Conservation (phyloP, 2,329 filamentous ascomycete species). For the Metarhizium brunneum region DNA sequence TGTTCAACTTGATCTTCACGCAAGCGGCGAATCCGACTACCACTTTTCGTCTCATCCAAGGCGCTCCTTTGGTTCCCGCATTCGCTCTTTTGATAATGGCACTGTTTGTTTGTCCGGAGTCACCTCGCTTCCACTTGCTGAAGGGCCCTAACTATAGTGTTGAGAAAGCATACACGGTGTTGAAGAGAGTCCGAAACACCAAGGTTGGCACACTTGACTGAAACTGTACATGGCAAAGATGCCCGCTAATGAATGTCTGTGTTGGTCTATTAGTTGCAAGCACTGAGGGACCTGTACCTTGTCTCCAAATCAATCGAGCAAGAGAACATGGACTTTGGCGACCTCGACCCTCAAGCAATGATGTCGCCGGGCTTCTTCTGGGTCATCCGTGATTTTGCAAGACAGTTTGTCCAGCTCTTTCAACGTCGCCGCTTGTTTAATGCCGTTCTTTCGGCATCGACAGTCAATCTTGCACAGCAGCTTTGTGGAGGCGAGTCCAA, state of each 20-base stretch:
- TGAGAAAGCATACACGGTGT: constrained; percentile 24
- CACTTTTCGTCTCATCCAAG: constrained; percentile 25
- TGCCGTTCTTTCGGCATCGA: constrained; percentile 20
- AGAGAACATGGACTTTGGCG: constrained; percentile 16
- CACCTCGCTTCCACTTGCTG: constrained; percentile 32
- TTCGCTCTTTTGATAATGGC: constrained; percentile 23
- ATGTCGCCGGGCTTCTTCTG: constrained; percentile 17
- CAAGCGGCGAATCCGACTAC: constrained; percentile 7
- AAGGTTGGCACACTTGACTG: constrained; percentile 12
- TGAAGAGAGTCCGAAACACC: constrained; percentile 27
- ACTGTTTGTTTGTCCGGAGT: constrained; percentile 30
- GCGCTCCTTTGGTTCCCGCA: constrained; percentile 28
- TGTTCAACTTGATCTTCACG: constrained; percentile 28
- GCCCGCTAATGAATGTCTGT: background rate
- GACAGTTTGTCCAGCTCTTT: constrained; percentile 20
- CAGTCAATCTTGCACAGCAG: constrained; percentile 23
- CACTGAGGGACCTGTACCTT: constrained; percentile 30
- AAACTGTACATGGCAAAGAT: background rate
- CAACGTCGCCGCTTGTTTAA: constrained; percentile 20
- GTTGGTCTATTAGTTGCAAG: constrained; percentile 23
- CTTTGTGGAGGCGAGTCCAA: constrained; percentile 19
- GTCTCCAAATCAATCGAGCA: constrained; percentile 25
- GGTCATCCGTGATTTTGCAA: constrained; percentile 18
- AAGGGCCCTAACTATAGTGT: constrained; percentile 26
- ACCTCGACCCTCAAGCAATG: constrained; percentile 12